Base-by-base conservation (phyloP, 106 monocot genomes). In the Platanthera guangdongensis region DNA sequence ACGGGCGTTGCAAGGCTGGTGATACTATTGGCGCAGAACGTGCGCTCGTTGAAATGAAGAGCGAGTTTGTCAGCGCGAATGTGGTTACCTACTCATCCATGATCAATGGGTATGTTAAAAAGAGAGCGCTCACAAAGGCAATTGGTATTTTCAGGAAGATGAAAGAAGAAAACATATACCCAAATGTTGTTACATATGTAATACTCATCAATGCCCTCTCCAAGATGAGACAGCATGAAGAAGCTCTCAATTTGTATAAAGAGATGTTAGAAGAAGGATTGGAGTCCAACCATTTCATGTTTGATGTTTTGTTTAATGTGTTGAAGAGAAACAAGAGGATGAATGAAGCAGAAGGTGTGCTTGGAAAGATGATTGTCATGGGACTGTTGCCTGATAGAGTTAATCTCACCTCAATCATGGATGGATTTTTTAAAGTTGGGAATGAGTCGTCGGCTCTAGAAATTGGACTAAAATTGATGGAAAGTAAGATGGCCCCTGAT, bases 321-420 rank as follows among this genome's bases (percentile, higher is more conserved):
- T 86, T 99, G 51, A 88, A 83, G 73, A 94, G 88, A 73, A 90
- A 80, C 28, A 84, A 88, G 32, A 92, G 71, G 64, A 84, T 94
- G 67, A 68, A 80, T n/a, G 88, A 92, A 79, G 94, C 99, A 19
- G 71, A 85, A 50, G 57, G 62, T 4, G 51, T 90, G 72, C 86
- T 99, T 45, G 65, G 79, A 62, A 82, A 88, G 21, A 84, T 85
- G 84, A 74, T 46, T 72, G 60, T 79, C 2, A 77, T 81, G 76
- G 94, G 92, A 22, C 52, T 92, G 14, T 30, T 54, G 47, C 64
- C 82, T 16, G 99, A 99, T 80, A 22, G 50, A 77, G 86, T 99
- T 60, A 99, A 99, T 69, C 92, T 84, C 72, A 92, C 99, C 65
- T 92, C 99, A 81, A 52, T 94, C 30, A 94, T 99, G 77, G 99